Percentiles rank a stretch among this genome's conserved stretches.
Evolutionary conservation across 108 stramenopile species (phyloP).

Genomic region (Skeletonema marinoi): DNA sequence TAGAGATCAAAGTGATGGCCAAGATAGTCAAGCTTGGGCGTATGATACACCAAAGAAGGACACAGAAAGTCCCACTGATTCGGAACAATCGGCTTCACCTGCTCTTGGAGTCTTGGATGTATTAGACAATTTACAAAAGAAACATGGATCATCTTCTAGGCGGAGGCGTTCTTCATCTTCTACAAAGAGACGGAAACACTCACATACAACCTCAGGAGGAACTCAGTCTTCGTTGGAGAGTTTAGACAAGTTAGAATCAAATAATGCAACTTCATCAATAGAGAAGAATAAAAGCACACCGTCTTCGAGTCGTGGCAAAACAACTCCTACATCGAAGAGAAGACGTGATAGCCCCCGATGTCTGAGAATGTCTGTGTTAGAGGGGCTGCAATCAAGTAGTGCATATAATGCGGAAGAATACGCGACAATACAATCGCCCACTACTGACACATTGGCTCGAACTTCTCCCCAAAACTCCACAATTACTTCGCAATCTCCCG

Average conservation of each 20-base stretch:
- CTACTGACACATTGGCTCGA: background rate
- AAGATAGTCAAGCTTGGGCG: background rate
- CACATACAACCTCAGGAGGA: background rate
- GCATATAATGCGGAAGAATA: background rate
- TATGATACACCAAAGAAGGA: background rate
- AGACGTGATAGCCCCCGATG: conserved; percentile 16
- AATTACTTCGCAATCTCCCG: conserved; percentile 3
- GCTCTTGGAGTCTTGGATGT: conserved; percentile 24
- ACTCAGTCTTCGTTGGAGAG: background rate
- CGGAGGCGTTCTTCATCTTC: conserved; percentile 7
- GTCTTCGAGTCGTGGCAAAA: background rate
- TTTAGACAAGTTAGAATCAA: background rate
- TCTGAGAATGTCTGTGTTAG: conserved; percentile 8
- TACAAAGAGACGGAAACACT: conserved; percentile 2
- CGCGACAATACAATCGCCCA: background rate
- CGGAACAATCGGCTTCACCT: background rate
- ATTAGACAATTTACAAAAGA: conserved; percentile 39
- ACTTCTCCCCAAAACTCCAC: background rate
- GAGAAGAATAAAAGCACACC: background rate
- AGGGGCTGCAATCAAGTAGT: conserved; percentile 3
- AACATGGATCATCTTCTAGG: conserved; percentile 18
- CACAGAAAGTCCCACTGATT: background rate
- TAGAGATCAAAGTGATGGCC: background rate
- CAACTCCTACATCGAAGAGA: background rate
- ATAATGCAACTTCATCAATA: conserved; percentile 2